Base-by-base conservation (phyloP, 2,329 filamentous ascomycete species). In the Aspergillus ustus region DNA sequence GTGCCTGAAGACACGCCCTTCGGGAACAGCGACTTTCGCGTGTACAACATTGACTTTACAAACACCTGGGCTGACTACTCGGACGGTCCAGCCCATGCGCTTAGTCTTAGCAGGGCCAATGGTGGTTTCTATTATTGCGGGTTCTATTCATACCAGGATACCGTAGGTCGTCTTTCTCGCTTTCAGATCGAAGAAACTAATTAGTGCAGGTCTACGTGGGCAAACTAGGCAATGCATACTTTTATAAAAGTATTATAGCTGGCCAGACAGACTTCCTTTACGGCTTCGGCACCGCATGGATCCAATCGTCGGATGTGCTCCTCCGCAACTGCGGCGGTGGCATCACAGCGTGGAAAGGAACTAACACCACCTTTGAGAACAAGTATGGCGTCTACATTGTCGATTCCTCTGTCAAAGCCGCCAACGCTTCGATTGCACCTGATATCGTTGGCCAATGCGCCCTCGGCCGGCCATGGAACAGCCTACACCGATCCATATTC, bases 221-320 rank as follows among this genome's bases (percentile, higher is more conserved):
- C 57, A 90, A 90, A 70, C 78, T 89, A 1, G 88, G 84, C 31
- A 89, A 89, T 65, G 84, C 84, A 0, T 90, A 89, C 74, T 87
- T 91, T 73, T 82, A 87, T 70, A 79, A 83, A 40, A 82, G 77
- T 57, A 82, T 86, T 40, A 81, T 90, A 5, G 88, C 85, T 0
- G 88, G 88, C 0, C 81, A 90, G 69, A 89, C 87, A 0, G 89
- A 91, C 67, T 90, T 90, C 75, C 77, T 90, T 20, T 90, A 89
- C 69, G 87, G 87, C 8, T 89, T 89, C 69, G 88, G 87, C 28
- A 90, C 87, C 0, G 80, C 84, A 3, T 90, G 84, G 81, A 79
- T 89, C 45, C 80, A 86, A 59, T 77, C 80, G 3, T 85, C 83
- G 1, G 76, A 78, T 0, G 73, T 91, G 2, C 77, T 79, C 0